Evolutionary conservation across 2,329 filamentous ascomycete species (phyloP).

Genomic region (Microsporum audouinii): DNA sequence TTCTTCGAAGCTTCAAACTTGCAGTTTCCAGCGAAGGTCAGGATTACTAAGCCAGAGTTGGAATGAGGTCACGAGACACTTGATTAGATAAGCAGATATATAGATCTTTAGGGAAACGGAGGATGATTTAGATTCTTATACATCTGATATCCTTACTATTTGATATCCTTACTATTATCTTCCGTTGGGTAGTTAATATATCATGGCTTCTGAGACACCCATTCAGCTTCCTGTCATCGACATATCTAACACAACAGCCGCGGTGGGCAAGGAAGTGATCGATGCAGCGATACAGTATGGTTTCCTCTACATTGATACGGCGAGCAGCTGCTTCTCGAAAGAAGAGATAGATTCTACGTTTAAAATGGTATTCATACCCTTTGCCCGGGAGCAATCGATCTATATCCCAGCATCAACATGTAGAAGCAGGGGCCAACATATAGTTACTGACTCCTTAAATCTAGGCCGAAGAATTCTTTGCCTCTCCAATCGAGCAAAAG

Average conservation of each 20-base stretch:
- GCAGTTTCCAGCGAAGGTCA: background rate
- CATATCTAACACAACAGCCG: constrained; percentile 51
- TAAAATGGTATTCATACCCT: constrained; percentile 45
- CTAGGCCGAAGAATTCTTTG: constrained; percentile 63
- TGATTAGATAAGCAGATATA: background rate
- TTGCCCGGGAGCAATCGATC: background rate
- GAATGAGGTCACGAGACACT: background rate
- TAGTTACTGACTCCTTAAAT: background rate
- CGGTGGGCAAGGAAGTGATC: constrained; percentile 58
- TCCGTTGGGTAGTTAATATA: no score
- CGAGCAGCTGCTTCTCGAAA: constrained; percentile 55
- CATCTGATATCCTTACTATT: no score
- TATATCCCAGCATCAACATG: no score
- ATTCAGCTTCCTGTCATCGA: constrained; percentile 68
- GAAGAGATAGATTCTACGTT: constrained; percentile 61
- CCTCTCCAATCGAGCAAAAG: constrained; percentile 59
- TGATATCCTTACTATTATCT: no score
- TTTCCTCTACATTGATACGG: constrained; percentile 79
- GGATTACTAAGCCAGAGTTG: background rate
- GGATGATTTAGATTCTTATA: no score
- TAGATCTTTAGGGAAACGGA: background rate
- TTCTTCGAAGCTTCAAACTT: background rate
- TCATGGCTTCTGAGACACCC: constrained; percentile 4
- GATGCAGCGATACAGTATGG: constrained; percentile 71
- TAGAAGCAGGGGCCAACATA: no score